phyloP scores from a whole-genome alignment of 140 eudicot genomes.

The Stevia rebaudiana region DNA sequence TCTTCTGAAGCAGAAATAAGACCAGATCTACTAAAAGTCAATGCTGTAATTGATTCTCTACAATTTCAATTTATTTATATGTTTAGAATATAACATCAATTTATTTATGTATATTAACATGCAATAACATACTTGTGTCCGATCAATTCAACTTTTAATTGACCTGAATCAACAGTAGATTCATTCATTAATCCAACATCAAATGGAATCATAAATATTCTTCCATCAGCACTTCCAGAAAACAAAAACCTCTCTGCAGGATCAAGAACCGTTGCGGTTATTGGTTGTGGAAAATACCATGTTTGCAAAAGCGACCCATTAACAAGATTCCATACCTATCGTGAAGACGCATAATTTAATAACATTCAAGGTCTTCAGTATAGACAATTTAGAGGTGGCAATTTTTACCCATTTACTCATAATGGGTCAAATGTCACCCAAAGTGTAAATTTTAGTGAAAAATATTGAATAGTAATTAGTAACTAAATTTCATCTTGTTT shows the following conservation, averaged over 20 bases:
- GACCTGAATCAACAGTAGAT: conserved; percentile 2
- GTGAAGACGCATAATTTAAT: conserved; percentile 8
- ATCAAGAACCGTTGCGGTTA: conserved; percentile 41
- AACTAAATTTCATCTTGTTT: background rate
- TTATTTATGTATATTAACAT: background rate
- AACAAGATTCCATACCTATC: conserved; percentile 35
- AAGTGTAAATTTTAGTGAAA: background rate
- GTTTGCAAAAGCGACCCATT: conserved; percentile 34
- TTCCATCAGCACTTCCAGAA: conserved; percentile 50
- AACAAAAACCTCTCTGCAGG: conserved; percentile 38
- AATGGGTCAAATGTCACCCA: background rate
- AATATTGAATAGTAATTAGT: background rate
- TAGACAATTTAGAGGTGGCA: background rate
- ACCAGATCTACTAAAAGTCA: conserved; percentile 33
- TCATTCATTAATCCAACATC: conserved; percentile 35
- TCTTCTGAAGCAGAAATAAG: conserved; percentile 50
- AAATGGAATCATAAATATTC: conserved; percentile 35
- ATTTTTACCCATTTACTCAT: background rate
- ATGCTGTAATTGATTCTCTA: conserved; percentile 39
- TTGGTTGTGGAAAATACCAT: conserved; percentile 31
- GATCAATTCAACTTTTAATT: conserved; percentile 28
- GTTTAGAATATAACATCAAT: conserved; percentile 10
- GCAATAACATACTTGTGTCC: conserved; percentile 37
- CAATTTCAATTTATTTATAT: background rate
- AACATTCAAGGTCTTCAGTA: conserved; percentile 1